phyloP scores from a whole-genome alignment of 2,329 filamentous ascomycete genomes.

The Exophiala sp. region DNA sequence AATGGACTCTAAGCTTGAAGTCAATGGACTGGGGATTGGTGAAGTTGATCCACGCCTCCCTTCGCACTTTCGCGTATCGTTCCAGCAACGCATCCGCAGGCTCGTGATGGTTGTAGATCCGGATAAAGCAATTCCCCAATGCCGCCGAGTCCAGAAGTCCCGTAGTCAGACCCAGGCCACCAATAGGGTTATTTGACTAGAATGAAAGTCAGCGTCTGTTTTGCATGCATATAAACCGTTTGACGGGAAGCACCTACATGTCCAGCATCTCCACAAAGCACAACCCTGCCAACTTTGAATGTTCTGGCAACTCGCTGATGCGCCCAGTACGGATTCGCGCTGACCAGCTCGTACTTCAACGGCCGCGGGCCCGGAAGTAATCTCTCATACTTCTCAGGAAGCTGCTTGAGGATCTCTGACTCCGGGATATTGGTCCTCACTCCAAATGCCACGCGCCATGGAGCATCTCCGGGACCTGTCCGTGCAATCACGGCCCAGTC shows the following conservation, averaged over 20 bases:
- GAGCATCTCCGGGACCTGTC: slow-evolving; percentile 31
- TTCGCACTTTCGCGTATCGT: background rate
- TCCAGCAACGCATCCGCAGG: background rate
- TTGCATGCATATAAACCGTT: too few species aligned
- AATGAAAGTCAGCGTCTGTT: background rate
- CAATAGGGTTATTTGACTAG: slow-evolving; percentile 44
- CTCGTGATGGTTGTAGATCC: slow-evolving; percentile 4
- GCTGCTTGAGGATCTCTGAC: slow-evolving; percentile 27
- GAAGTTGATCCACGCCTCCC: background rate
- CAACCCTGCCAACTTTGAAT: slow-evolving; percentile 7
- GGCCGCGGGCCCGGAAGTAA: slow-evolving; percentile 31
- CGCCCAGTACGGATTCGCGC: slow-evolving; percentile 12
- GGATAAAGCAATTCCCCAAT: slow-evolving; percentile 31
- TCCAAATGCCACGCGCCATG: slow-evolving; percentile 41
- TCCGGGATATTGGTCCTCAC: slow-evolving; percentile 30
- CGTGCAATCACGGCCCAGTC: slow-evolving; percentile 32
- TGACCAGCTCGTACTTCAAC: slow-evolving; percentile 23
- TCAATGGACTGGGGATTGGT: slow-evolving; percentile 2
- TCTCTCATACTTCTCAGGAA: slow-evolving; percentile 30
- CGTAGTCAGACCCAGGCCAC: slow-evolving; percentile 57
- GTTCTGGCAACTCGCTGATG: slow-evolving; percentile 12
- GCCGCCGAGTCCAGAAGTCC: slow-evolving; percentile 58
- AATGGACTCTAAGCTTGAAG: slow-evolving; percentile 3
- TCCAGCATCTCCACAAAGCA: slow-evolving; percentile 15
- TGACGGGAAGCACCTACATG: slow-evolving; percentile 1